These are phyloP conservation scores for Leishmania tarentolae DNA, from an alignment of 208 protist genomes.

Conservation along the genomic window DNA sequence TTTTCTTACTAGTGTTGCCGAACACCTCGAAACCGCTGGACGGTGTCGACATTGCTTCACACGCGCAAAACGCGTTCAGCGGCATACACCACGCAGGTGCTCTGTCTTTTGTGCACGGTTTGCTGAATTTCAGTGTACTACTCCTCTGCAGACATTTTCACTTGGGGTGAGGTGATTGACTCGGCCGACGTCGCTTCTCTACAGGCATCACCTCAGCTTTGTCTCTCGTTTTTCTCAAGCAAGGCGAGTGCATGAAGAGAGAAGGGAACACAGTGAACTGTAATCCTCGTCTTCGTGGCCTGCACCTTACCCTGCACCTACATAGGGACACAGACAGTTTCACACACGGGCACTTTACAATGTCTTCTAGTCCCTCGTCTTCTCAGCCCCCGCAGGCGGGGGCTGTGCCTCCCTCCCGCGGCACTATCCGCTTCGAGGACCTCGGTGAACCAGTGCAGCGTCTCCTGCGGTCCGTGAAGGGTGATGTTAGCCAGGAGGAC, in stretches of 20 bases:
- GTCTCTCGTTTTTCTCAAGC: background rate
- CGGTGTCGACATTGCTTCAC: background rate
- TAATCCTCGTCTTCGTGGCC: background rate
- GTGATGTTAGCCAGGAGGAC: constrained; percentile 69
- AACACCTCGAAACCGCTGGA: background rate
- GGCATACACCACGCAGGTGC: background rate
- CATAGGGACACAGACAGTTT: background rate
- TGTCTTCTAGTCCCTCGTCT: constrained; percentile 6
- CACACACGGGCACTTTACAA: background rate
- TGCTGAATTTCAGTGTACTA: background rate
- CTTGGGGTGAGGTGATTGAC: background rate
- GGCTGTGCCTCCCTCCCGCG: background rate
- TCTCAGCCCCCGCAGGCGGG: background rate
- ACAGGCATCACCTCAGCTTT: background rate
- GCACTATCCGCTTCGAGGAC: constrained; percentile 85
- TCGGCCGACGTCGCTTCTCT: no score
- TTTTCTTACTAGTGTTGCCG: background rate
- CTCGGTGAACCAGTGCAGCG: constrained; percentile 85
- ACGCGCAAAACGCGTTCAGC: background rate
- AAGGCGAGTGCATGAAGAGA: background rate
- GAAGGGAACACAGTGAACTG: background rate
- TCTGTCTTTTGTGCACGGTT: background rate
- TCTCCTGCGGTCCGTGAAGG: constrained; percentile 67
- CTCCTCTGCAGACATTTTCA: background rate
- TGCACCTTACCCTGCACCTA: background rate